Evolutionary conservation across 225 moss, liverwort and hornwort species (phyloP), one percentile per base, ranked within the genome.

Genomic region (Physcomitrellopsis africana): DNA sequence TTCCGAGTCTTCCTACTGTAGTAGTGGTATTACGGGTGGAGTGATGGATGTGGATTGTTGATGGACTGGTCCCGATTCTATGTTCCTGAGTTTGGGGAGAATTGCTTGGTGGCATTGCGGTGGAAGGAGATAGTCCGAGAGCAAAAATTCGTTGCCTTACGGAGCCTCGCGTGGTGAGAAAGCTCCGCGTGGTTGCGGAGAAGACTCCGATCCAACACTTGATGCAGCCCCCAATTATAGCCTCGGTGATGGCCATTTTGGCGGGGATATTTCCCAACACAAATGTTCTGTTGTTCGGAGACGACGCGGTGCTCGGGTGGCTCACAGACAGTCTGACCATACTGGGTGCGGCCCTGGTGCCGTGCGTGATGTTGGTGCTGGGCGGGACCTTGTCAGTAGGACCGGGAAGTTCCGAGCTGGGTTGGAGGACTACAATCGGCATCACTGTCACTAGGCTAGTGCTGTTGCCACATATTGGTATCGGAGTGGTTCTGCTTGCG

Each of bases 291-390:
- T 53, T 97, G 1, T 97, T 97, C 9, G 90, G 91, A 43, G 69
- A 84, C 1, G 86, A 77, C 57, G 91, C 97, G 22, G 90, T 89
- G 24, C 86, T 96, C 7, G 83, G 81, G 15, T 91, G 92, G 80
- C 51, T 96, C 59, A 91, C 88, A 2, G 96, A 96, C 79, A 96
- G 96, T 74, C 54, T 96, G 23, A 85, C 84, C 8, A 96, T 96
- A 20, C 82, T 96, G 1, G 94, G 94, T 8, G 84, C 81, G 60
- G 94, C 94, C 1, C 76, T 91, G 76, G 92, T 96, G 11, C 94
- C 96, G 0, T 94, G 94, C 74, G 89, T 94, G 62, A 94, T 96
- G 94, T 83, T 96, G 63, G 94, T 94, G 26, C 77, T 96, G 57
- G 96, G 96, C 20, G 94, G 94, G 70, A 90, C 92, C 27, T 83